These are phyloP conservation scores for Artemisia argyi DNA, from an alignment of 129 eudicot genomes.

Conservation along the genomic window DNA sequence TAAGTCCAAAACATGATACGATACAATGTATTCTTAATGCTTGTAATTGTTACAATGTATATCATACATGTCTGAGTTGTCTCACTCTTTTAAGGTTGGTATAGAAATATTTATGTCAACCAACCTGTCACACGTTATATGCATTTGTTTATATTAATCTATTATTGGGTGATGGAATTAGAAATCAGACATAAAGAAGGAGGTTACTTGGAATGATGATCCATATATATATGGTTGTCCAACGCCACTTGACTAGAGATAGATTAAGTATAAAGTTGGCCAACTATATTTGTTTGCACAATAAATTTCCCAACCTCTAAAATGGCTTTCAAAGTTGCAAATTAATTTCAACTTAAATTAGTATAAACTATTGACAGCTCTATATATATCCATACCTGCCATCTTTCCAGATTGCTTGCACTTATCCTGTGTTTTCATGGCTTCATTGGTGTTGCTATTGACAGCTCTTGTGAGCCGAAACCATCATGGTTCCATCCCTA, in stretches of 20 bases:
- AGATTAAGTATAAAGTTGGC: constrained; percentile 11
- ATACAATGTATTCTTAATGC: no score
- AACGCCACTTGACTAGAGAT: constrained; percentile 18
- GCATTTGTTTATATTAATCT: no score
- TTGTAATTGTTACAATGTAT: no score
- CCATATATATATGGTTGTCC: constrained; percentile 4
- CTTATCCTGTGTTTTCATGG: constrained; percentile 17
- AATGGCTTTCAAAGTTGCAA: neutral
- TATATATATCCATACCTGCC: neutral
- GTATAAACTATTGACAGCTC: neutral
- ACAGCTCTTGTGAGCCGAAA: constrained; percentile 23
- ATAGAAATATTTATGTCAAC: no score
- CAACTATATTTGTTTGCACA: constrained; percentile 13
- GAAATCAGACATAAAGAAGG: neutral
- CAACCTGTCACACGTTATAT: no score
- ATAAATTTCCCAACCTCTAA: constrained; percentile 21
- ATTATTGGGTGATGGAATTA: no score
- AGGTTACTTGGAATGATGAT: constrained; percentile 2
- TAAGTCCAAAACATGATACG: no score
- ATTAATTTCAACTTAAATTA: neutral
- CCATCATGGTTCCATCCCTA: constrained; percentile 1
- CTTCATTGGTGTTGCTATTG: constrained; percentile 28
- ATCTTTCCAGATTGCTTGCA: neutral
- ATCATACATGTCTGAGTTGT: no score
- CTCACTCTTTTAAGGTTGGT: no score